Percentiles rank a stretch among this genome's conserved stretches.
Evolutionary conservation across 768 basidiomycete species (phyloP).

Genomic region (Psilocybe sp.): DNA sequence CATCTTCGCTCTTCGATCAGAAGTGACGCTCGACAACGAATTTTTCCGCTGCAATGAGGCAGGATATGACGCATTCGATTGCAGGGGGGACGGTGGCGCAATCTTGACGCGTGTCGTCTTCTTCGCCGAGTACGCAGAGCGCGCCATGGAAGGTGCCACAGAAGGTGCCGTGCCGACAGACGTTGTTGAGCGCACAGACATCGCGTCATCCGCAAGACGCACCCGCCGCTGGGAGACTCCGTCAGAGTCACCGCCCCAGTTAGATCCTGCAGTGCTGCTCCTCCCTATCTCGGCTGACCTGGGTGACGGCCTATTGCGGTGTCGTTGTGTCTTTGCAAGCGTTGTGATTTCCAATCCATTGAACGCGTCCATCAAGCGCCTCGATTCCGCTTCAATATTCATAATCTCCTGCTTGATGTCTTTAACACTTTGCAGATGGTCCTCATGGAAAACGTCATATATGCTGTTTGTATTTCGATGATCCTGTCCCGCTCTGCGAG

Average conservation of each 20-base stretch:
- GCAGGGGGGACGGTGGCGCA: slow-evolving; percentile 24
- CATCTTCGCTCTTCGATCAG: slow-evolving; percentile 31
- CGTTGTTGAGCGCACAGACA: slow-evolving; percentile 52
- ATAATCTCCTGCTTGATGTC: slow-evolving; percentile 67
- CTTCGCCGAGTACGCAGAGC: slow-evolving; percentile 40
- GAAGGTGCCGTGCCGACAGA: slow-evolving; percentile 50
- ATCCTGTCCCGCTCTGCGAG: slow-evolving; percentile 33
- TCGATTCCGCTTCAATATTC: slow-evolving; percentile 67
- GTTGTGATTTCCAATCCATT: slow-evolving; percentile 74
- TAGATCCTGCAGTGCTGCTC: slow-evolving; percentile 23
- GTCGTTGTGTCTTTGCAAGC: slow-evolving; percentile 47
- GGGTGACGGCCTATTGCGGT: slow-evolving; percentile 18
- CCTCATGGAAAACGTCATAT: slow-evolving; percentile 50
- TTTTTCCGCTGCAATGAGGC: slow-evolving; percentile 50
- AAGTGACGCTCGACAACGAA: slow-evolving; percentile 60
- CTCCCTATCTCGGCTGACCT: slow-evolving; percentile 19
- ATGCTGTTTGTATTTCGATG: slow-evolving; percentile 33
- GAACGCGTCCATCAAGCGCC: slow-evolving; percentile 74
- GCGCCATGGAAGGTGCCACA: slow-evolving; percentile 41
- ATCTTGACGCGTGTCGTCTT: slow-evolving; percentile 31
- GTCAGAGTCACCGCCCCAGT: slow-evolving; percentile 35
- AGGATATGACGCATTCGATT: slow-evolving; percentile 26
- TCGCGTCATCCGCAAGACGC: slow-evolving; percentile 43
- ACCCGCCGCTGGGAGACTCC: slow-evolving; percentile 31
- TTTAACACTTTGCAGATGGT: slow-evolving; percentile 54